Percentiles rank a stretch among this genome's conserved stretches.
Evolutionary conservation across 352 stramenopile genomes (phyloP).

Genomic region (Thalassiosira exigua): DNA sequence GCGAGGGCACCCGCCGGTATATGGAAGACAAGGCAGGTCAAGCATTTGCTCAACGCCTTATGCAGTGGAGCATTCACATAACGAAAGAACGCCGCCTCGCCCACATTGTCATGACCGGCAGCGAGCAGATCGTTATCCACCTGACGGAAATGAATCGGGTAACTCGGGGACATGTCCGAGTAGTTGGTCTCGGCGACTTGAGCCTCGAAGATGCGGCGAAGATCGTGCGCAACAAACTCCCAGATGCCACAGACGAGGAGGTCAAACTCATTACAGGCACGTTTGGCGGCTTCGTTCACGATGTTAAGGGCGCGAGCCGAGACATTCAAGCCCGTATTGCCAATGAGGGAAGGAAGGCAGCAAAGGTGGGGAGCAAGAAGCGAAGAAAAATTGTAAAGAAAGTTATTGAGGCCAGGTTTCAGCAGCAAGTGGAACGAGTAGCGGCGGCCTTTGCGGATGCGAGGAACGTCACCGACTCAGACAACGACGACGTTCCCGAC

Average conservation of each 20-base stretch:
- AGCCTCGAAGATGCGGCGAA: not conserved
- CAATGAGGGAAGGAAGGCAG: not conserved
- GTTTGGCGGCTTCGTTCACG: conserved; percentile 50
- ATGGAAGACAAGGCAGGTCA: too few species aligned
- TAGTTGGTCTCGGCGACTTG: conserved; percentile 27
- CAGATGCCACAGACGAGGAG: conserved; percentile 22
- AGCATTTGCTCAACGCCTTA: too few species aligned
- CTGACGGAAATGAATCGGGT: conserved; percentile 41
- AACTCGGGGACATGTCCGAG: conserved; percentile 36
- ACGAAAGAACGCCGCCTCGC: conserved; percentile 26
- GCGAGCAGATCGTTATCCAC: conserved; percentile 32
- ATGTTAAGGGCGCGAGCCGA: conserved; percentile 28
- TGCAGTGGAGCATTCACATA: too few species aligned
- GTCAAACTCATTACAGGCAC: conserved; percentile 17
- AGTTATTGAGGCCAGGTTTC: conserved; percentile 20
- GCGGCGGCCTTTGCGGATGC: conserved; percentile 35
- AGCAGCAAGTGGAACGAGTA: conserved; percentile 31
- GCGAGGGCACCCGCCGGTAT: too few species aligned
- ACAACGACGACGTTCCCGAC: not conserved
- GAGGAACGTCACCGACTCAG: not conserved
- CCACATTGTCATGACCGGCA: conserved; percentile 39
- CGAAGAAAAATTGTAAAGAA: conserved; percentile 33
- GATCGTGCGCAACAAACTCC: conserved; percentile 14
- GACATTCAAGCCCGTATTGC: conserved; percentile 29
- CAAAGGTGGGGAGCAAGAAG: not conserved